Base-by-base conservation (phyloP, 495 filamentous ascomycete genomes). In the Penicillium samsonianum region DNA sequence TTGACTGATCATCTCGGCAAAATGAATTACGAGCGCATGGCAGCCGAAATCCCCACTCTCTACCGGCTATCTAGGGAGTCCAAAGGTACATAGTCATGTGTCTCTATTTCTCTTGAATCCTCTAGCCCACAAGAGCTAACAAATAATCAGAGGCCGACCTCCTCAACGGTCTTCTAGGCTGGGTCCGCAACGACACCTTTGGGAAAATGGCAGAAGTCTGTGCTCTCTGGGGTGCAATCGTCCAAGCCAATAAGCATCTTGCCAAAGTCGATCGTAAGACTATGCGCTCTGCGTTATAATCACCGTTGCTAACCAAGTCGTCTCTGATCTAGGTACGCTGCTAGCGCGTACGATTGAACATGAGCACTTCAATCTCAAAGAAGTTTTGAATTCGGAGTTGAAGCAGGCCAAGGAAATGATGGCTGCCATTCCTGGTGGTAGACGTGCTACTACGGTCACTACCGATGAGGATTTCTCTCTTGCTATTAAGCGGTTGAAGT, bases 151-250 rank as follows among this genome's bases (percentile, higher is more conserved):
- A 46, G 1, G 22, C 42, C 5, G 31, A 47, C 8, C 42, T 55
- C 2, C 53, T 55, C 1, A 45, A 46, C 7, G 33, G 53, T 20
- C 23, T 55, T 14, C 20, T 55, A 17, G 53, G 53, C 42, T 55
- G 53, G 53, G n/a, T 44, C 20, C 53, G 53, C 22, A 55, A 55
- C n/a, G 53, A 55, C 0, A 35, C 53, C 16, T 55, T 55, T 28
- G 53, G 42, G 11, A 55, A 35, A 17, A 11, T 47, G 16, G 53
- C 53, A 9, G 53, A 55, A 10, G 30, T 35, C 14, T 55, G 42
- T 28, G 42, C 43, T 20, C 22, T 46, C 22, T 55, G 53, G 53
- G 53, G 30, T 37, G 43, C 53, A 38, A 46, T 55, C 9, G 42
- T 55, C 30, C 20, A 47, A 5, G 53, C 53, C 42, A 46, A 55